Base-by-base conservation (phyloP, 2,329 filamentous ascomycete genomes). In the Cyphellophora attinorum region DNA sequence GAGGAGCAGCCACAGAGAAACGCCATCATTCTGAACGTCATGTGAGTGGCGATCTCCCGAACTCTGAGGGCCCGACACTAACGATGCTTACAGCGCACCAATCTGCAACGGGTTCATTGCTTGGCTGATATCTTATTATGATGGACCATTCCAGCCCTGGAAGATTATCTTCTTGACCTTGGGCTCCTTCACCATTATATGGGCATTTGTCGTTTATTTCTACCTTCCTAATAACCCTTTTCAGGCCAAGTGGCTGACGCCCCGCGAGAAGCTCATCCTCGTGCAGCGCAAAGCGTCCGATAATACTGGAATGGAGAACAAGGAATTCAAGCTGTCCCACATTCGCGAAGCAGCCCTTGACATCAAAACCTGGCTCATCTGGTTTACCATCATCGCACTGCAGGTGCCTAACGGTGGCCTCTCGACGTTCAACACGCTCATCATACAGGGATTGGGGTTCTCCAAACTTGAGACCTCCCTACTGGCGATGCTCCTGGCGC, bases 401-500 rank as follows among this genome's bases (percentile, higher is more conserved):
- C 81, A 81, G 49, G 67, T 79, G n/a, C 74, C 73, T 1, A 72
- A 76, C 2, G 62, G 65, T 8, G 75, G 81, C 2, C 72, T 70
- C 14, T 79, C 74, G 49, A 76, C 70, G 2, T 81, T 81, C 38
- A 76, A 76, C 0, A 75, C 77, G 0, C 57, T 81, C 6, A 79
- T 81, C 36, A 54, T 82, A 3, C 60, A 59, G 5, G 74, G 74
- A 0, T 62, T 81, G 2, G 74, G 74, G 0, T 78, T 72, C 41
- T 66, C 76, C 51, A 69, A 70, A 35, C 72, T 68, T 53, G 59
- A 48, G 3, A 72, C 74, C 0, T 74, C 70, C 3, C 57, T 81
- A 3, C 63, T 81, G 12, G 81, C 77, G 50, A 81, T 81, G 44
- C 78, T 78, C 0, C 81, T 40, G 77, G 77, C 1, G 68, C 66